A percentile compares a stretch with the other conserved stretches of the same genome.
phyloP scores from a whole-genome alignment of 2,329 filamentous ascomycete genomes.

The Xylaria sp. region DNA sequence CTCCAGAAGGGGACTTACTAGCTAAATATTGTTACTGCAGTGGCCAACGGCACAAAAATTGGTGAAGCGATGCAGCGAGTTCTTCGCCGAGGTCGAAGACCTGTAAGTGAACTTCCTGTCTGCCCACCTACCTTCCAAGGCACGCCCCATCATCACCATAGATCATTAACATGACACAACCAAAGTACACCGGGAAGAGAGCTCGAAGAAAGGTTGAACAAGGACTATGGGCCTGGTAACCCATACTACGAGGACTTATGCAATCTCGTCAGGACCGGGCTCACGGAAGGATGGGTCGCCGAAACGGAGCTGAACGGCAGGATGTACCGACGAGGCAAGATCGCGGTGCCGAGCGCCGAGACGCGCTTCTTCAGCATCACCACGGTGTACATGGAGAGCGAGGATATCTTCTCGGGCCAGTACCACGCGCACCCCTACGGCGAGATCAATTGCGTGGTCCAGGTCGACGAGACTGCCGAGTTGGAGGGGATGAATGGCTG shows the following conservation, averaged over 20 bases:
- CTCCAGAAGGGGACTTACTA: neutral
- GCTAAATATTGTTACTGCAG: neutral
- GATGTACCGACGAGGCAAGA: constrained; percentile 54
- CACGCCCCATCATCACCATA: neutral
- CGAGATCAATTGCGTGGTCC: constrained; percentile 61
- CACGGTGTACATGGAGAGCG: constrained; percentile 61
- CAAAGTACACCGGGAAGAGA: constrained; percentile 51
- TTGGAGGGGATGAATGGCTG: constrained; percentile 62
- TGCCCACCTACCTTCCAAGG: neutral
- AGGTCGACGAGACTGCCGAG: constrained; percentile 55
- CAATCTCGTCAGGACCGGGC: constrained; percentile 45
- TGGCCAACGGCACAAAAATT: constrained; percentile 40
- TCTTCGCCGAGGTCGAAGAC: constrained; percentile 41
- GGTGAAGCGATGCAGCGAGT: constrained; percentile 39
- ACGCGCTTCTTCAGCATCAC: constrained; percentile 62
- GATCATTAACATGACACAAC: constrained; percentile 2
- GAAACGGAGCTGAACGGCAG: constrained; percentile 50
- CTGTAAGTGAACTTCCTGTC: constrained; percentile 32
- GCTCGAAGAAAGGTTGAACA: constrained; percentile 51
- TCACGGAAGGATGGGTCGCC: constrained; percentile 53
- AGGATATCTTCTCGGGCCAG: constrained; percentile 56
- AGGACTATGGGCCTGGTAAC: constrained; percentile 50
- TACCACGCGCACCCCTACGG: constrained; percentile 61
- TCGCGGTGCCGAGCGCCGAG: constrained; percentile 51
- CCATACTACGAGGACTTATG: constrained; percentile 51